These are phyloP conservation scores for Panaeolus papilionaceus DNA, from an alignment of 768 basidiomycete genomes.

Conservation along the genomic window DNA sequence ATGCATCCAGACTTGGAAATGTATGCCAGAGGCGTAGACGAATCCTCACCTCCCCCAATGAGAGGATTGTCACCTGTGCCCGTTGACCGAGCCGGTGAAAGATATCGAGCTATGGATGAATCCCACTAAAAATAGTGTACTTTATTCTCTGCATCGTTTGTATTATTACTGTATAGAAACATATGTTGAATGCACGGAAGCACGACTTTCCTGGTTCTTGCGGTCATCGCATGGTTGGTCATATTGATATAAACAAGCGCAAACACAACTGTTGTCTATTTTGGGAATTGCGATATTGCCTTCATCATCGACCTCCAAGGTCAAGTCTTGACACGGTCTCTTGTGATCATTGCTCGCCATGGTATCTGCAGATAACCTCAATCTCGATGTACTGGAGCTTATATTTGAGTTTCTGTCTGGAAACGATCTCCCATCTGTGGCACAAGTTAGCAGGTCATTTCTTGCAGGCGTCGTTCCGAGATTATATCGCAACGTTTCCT, in stretches of 20 bases:
- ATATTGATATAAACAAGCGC: neutral
- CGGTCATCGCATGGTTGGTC: too few relatives aligned
- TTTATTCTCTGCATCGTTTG: neutral
- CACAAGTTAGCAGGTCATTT: slow-evolving; percentile 72
- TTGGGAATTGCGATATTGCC: neutral
- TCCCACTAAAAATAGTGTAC: neutral
- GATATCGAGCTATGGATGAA: slow-evolving; percentile 26
- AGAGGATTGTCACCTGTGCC: neutral
- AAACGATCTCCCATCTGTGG: slow-evolving; percentile 63
- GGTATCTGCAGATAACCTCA: slow-evolving; percentile 71
- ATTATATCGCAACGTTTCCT: slow-evolving; percentile 64
- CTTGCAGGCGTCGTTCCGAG: slow-evolving; percentile 66
- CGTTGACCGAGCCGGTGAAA: slow-evolving; percentile 17
- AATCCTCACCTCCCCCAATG: slow-evolving; percentile 18
- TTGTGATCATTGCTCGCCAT: slow-evolving; percentile 37
- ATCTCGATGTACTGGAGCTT: slow-evolving; percentile 76
- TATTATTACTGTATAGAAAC: neutral
- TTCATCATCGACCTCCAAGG: neutral
- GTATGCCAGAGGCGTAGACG: slow-evolving; percentile 24
- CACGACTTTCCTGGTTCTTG: too few relatives aligned
- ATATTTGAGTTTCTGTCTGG: slow-evolving; percentile 62
- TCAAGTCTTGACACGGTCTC: neutral
- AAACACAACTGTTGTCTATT: neutral
- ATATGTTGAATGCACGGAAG: too few relatives aligned
- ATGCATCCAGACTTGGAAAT: slow-evolving; percentile 40